phyloP scores from a whole-genome alignment of 1,284 basidiomycete genomes.

The Tilletiopsis washingtonensis region DNA sequence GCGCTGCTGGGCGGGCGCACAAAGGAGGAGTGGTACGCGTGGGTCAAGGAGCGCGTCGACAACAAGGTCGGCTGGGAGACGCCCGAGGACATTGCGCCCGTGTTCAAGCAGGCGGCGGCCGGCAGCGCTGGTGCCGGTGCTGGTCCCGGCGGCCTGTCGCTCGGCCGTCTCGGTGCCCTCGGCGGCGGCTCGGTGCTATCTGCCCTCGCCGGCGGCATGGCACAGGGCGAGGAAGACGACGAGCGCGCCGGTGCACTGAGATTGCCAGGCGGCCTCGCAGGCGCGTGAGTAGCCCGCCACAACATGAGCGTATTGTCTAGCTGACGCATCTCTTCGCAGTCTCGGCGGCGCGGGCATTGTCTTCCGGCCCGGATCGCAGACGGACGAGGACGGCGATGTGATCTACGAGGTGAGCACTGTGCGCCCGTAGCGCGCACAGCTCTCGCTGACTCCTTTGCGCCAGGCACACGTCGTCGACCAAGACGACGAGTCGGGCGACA shows the following conservation, averaged over 20 bases:
- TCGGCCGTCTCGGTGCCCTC: conserved; percentile 13
- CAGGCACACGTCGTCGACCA: conserved; percentile 35
- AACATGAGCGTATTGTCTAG: too few relatives aligned
- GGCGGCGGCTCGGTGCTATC: conserved; percentile 37
- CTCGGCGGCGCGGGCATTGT: conserved; percentile 39
- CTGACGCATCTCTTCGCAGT: background rate
- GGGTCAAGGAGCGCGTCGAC: conserved; percentile 79
- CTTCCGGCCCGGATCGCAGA: conserved; percentile 27
- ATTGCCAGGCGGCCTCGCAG: conserved; percentile 28
- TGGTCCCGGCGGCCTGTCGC: conserved; percentile 10
- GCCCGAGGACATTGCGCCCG: conserved; percentile 51
- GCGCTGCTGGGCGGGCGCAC: conserved; percentile 79
- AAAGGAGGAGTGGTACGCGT: conserved; percentile 83
- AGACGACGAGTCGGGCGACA: conserved; percentile 16
- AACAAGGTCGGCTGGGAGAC: conserved; percentile 65
- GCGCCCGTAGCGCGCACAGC: too few relatives aligned
- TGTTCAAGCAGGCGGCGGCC: conserved; percentile 52
- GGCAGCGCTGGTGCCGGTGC: conserved; percentile 2
- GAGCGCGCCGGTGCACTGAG: conserved; percentile 10
- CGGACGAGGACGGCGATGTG: conserved; percentile 29
- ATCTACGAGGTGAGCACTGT: conserved; percentile 23
- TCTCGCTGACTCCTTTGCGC: too few relatives aligned
- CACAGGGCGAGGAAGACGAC: conserved; percentile 24
- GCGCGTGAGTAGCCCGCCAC: conserved; percentile 12
- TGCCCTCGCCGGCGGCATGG: conserved; percentile 35